A percentile compares a stretch with the other conserved stretches of the same genome.
Conservation (phyloP, 805 yeast species). For the Suhomyces sp. region DNA sequence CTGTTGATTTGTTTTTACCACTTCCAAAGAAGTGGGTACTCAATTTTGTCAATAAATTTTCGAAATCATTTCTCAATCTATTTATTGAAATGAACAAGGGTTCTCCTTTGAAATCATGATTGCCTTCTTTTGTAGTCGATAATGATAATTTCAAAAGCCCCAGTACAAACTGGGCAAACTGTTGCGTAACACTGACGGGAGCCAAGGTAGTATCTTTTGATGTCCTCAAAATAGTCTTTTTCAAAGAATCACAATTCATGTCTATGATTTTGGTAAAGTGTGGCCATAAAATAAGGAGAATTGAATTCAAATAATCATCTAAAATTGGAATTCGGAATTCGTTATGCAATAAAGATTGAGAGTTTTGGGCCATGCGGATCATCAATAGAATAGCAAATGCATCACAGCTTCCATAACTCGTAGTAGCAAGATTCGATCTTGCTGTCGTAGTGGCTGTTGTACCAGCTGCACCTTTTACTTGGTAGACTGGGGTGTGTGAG, state of each 20-base stretch:
- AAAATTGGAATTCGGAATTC: conserved; percentile 64
- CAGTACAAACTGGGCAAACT: conserved; percentile 68
- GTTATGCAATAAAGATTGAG: conserved; percentile 66
- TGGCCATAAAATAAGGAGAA: conserved; percentile 80
- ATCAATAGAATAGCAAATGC: conserved; percentile 74
- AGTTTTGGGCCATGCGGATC: conserved; percentile 66
- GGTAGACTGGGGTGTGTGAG: conserved; percentile 36
- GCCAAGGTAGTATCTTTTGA: conserved; percentile 32
- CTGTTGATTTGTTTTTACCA: conserved; percentile 37
- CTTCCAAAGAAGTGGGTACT: conserved; percentile 43
- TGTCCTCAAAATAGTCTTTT: conserved; percentile 44
- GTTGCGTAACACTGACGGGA: conserved; percentile 66
- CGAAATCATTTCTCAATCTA: conserved; percentile 77
- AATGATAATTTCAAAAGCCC: conserved; percentile 62
- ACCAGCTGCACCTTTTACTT: conserved; percentile 10
- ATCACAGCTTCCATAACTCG: conserved; percentile 51
- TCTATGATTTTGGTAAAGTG: conserved; percentile 76
- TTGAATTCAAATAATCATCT: conserved; percentile 67
- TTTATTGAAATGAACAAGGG: conserved; percentile 71
- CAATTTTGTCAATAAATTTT: conserved; percentile 70
- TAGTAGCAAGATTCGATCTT: conserved; percentile 9
- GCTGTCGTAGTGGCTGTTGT: conserved; percentile 13
- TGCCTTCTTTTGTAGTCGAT: conserved; percentile 9
- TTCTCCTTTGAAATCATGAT: conserved; percentile 46
- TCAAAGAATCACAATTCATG: conserved; percentile 69